Evolutionary conservation across 106 monocot genomes (phyloP), one percentile per base, ranked within the genome.

Genomic region (Phalaenopsis equestris): DNA sequence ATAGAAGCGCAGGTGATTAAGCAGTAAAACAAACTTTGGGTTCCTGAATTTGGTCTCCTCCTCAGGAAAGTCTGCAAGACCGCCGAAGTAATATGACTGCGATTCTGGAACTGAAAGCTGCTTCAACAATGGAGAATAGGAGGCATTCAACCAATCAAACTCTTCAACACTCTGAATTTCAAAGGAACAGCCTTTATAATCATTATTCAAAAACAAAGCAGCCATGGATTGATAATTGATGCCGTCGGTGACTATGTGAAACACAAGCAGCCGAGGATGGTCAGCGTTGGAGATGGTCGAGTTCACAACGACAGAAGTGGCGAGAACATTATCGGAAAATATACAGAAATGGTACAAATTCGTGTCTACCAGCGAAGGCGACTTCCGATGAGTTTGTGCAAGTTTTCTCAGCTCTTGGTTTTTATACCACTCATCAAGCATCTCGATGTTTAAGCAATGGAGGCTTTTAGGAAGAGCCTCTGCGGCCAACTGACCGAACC

Each of bases 321-420:
- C 85, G 8, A 90, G 67, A 61, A 90, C 83, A 56, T 90, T 90
- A 80, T 90, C 90, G 4, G 90, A 90, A 83, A 90, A 88, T 45
- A 90, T 78, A 49, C 81, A 85, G 42, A 90, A 90, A 83, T 90
- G 87, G 67, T 90, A 87, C 6, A 90, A 75, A 57, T 86, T 90
- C 21, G 86, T 87, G 75, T 90, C 87, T 52, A 82, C 77, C 15
- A 88, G 83, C 30, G 82, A 64, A 10, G 82, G 83, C 30, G 84
- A 90, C 42, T 82, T 90, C 81, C 86, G 84, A 30, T 73, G 79
- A 38, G 83, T 84, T 39, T 90, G 86, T 73, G 82, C 70, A 1
- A 72, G 83, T 75, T 77, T 79, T 67, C 42, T 81, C 10, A 82
- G 55, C 21, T 78, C 68, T 45, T 76, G 77, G 46, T 87, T 82